phyloP scores from a whole-genome alignment of 805 yeast genomes.

The Yamadazyma sp. region DNA sequence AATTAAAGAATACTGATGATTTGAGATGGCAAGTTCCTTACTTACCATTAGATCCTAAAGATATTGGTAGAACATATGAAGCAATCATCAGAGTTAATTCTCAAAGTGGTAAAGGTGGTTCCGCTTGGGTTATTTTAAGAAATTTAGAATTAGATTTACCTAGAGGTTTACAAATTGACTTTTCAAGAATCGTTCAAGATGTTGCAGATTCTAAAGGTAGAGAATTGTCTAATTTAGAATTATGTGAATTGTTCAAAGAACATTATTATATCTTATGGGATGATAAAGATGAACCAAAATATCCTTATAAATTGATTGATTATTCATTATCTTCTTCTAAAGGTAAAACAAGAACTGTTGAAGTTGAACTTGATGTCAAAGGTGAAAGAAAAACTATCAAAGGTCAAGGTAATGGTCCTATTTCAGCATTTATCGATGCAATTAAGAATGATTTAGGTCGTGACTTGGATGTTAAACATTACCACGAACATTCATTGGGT shows the following conservation, averaged over 20 bases:
- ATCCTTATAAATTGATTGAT: conserved; percentile 39
- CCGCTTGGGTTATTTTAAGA: conserved; percentile 81
- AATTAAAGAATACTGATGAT: conserved; percentile 32
- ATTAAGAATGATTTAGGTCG: conserved; percentile 46
- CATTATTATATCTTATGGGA: conserved; percentile 49
- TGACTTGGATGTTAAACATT: conserved; percentile 59
- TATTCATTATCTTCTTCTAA: conserved; percentile 43
- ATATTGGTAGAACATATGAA: conserved; percentile 85
- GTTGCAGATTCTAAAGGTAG: conserved; percentile 70
- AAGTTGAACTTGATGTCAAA: conserved; percentile 48
- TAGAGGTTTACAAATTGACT: conserved; percentile 73
- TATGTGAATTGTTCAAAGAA: conserved; percentile 60
- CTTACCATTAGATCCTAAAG: conserved; percentile 80
- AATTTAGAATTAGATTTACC: conserved; percentile 78
- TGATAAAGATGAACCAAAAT: conserved; percentile 17
- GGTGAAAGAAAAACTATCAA: conserved; percentile 36
- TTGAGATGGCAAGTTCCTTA: conserved; percentile 70
- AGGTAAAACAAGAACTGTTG: conserved; percentile 34
- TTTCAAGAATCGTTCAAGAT: conserved; percentile 66
- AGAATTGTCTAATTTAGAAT: conserved; percentile 64
- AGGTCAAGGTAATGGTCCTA: conserved; percentile 81
- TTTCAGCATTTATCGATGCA: conserved; percentile 71
- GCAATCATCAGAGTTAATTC: conserved; percentile 89
- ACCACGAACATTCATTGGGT: conserved; percentile 80
- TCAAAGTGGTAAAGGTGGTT: conserved; percentile 87